Evolutionary conservation across 768 basidiomycete species (phyloP), one percentile per base, ranked within the genome.

Genomic region (Macrolepiota fuliginosa): DNA sequence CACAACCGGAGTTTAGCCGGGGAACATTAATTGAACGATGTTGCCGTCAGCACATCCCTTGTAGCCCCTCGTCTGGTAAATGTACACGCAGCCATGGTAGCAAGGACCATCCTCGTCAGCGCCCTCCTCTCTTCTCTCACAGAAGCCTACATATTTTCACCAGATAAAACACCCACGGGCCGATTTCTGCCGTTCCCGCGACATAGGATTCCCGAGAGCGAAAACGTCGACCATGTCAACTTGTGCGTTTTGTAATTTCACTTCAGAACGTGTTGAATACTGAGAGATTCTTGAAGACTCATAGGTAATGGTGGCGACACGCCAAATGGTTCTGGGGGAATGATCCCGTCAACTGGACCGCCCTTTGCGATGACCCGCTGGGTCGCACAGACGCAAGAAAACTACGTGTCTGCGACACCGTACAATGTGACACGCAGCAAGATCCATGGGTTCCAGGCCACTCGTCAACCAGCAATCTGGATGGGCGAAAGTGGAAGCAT

Each of bases 351-450:
- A 36, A 81, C 81, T 2, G 86, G 84, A 4, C 90, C 91, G 2
- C 92, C 92, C 0, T 94, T 93, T 66, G 91, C 83, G 4, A 92
- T 92, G 90, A 92, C 90, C 0, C 82, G 92, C 35, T 92, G 92
- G 91, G 88, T 90, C 11, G 89, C 91, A 0, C 89, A 91, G 71
- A 92, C 89, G 9, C 82, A 89, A 61, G 76, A 84, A 59, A 91
- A 91, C 73, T 91, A 88, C 63, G 88, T 90, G 51, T 91, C 88
- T 4, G 79, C 85, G 10, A 85, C 85, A 1, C 87, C 89, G 3
- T 90, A 88, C 67, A 90, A 90, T 70, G 62, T 63, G 42, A 61
- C 56, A 52, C 56, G 54, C 19, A 58, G 39, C 22, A 67, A 63
- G 12, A 83, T 92, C 2, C 87, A 90, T 65, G 91, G 92, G 0